Conservation (phyloP, 305 asterid genomes). For the Fraxinus dipetala region DNA sequence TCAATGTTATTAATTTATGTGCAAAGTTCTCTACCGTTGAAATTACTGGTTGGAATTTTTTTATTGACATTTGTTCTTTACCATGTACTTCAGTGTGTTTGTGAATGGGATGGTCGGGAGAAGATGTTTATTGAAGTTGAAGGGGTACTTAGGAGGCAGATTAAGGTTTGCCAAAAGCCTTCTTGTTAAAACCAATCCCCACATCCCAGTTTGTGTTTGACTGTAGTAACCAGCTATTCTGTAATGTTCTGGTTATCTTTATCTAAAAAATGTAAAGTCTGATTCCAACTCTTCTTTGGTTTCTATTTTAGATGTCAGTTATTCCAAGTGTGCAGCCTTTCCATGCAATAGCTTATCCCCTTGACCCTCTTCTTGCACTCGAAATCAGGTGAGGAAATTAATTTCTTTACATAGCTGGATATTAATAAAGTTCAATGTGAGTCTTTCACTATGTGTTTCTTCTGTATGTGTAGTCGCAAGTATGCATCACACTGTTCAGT, state of each 20-base stretch:
- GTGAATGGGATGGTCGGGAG: conserved; percentile 96
- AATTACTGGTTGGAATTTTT: neutral
- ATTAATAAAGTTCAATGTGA: neutral
- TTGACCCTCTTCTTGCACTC: conserved; percentile 88
- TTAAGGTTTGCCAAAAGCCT: conserved; percentile 56
- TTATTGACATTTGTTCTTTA: conserved; percentile 10
- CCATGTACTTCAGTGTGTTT: conserved; percentile 64
- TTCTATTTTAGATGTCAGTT: conserved; percentile 60
- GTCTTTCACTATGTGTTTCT: conserved; percentile 12
- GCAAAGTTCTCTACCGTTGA: conserved; percentile 7
- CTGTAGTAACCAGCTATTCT: neutral
- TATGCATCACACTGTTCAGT: conserved; percentile 92
- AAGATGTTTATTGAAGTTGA: conserved; percentile 91
- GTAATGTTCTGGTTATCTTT: conserved; percentile 12
- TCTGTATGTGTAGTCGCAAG: conserved; percentile 59
- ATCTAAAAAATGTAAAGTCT: conserved; percentile 9
- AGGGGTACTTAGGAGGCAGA: conserved; percentile 84
- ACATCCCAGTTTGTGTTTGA: conserved; percentile 10
- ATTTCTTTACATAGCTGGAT: neutral
- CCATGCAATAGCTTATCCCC: conserved; percentile 99
- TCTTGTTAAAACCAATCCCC: conserved; percentile 7
- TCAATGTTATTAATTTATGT: neutral
- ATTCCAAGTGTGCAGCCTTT: conserved; percentile 99
- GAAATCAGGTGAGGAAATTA: conserved; percentile 69
- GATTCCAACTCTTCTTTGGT: conserved; percentile 15